Evolutionary conservation across 2,329 filamentous ascomycete genomes (phyloP).

Genomic region (Delphinella strobiligena): DNA sequence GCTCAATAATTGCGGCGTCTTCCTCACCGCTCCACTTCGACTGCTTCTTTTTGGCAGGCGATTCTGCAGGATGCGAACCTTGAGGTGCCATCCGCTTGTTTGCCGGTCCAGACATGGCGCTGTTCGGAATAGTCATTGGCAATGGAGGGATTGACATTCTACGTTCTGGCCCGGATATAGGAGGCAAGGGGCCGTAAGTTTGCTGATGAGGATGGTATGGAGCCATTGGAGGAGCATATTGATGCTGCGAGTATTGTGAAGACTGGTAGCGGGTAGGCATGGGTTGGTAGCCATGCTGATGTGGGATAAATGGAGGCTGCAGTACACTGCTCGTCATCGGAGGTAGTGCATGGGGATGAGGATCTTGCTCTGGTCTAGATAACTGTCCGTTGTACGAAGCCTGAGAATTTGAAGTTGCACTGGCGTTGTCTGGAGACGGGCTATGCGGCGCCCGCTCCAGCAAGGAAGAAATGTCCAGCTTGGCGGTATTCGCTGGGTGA

Average conservation of each 20-base stretch:
- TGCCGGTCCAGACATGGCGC: constrained; percentile 1
- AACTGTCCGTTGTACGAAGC: constrained; percentile 11
- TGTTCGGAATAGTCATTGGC: constrained; percentile 2
- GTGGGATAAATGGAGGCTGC: constrained; percentile 3
- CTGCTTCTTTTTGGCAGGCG: constrained; percentile 84
- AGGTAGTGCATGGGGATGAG: not conserved
- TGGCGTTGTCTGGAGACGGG: constrained; percentile 42
- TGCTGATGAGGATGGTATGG: constrained; percentile 14
- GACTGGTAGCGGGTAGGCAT: constrained; percentile 5
- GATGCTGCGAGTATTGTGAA: constrained; percentile 4
- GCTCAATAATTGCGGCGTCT: constrained; percentile 83
- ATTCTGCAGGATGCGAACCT: constrained; percentile 38
- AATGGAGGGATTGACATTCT: constrained; percentile 10
- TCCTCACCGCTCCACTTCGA: constrained; percentile 95
- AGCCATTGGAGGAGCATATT: constrained; percentile 16
- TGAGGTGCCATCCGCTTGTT: constrained; percentile 31
- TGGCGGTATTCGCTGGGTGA: constrained; percentile 47
- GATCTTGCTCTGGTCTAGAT: constrained; percentile 5
- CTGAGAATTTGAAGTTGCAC: constrained; percentile 24
- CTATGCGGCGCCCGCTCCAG: constrained; percentile 68
- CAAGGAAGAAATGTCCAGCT: constrained; percentile 89
- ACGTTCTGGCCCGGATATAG: constrained; percentile 8
- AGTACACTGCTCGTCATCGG: not conserved
- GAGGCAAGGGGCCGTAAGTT: constrained; percentile 4
- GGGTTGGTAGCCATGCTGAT: constrained; percentile 4